Base-by-base conservation (phyloP, 257 asterid genomes). In the Paulownia fortunei region DNA sequence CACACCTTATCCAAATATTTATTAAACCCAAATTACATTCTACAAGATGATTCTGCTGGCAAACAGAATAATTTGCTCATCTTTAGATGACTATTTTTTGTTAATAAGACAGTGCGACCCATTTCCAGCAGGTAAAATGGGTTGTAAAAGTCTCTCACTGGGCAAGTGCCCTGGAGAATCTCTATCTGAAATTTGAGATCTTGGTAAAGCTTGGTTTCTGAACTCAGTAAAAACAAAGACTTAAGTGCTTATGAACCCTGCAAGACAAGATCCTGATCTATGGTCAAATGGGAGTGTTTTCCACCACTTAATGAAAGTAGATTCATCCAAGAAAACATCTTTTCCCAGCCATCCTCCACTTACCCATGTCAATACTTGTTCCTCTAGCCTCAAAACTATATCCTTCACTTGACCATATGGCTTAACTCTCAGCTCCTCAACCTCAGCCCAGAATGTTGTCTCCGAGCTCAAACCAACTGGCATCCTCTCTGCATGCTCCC, bases 231-330 rank as follows among this genome's bases (percentile, higher is more conserved):
- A 27, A 26, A 8, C 10, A 41, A 16, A 69, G 26, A 4, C 9
- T 23, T 67, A 83, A 52, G 59, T 49, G 49, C 23, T 73, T 11
- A 93, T 79, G 44, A 73, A 77, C 6, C 44, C 41, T n/a, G 89
- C 76, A 63, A 89, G 66, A 66, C 86, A 77, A 62, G 97, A 92
- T 24, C 62, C 81, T 30, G 59, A 60, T 66, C 76, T 87, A 74
- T 92, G 94, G 47, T 84, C 86, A 3, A 49, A 32, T 55, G 97
- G 97, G 63, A 92, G 90, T 16, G 86, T 78, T 72, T 55, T 92
- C 98, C 98, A 94, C 98, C 98, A 94, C 82, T 89, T 89, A 2
- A 82, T 72, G 76, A 87, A 94, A 72, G 94, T 94, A 3, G 98
- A 89, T 66, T 87, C 96, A 10, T 86, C 90, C 82, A 87, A 87